Conservation (phyloP, 2,329 filamentous ascomycete species). For the Hawksworthiomyces lignivorus region DNA sequence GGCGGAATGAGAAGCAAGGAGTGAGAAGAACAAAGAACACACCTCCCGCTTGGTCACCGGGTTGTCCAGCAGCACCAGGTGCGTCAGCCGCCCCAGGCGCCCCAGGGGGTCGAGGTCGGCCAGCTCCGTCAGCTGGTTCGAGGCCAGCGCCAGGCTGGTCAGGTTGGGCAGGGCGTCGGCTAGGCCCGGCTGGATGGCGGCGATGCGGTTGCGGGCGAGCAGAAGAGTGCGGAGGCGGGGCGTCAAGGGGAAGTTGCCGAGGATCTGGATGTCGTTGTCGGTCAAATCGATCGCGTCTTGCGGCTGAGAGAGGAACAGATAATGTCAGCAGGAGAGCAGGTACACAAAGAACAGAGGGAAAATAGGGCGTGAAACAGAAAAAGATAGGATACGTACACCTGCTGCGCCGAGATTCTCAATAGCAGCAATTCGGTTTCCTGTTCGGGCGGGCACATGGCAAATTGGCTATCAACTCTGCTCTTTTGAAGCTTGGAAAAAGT, state of each 20-base stretch:
- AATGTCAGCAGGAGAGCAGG: constrained; percentile 6
- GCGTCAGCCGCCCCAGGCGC: constrained; percentile 61
- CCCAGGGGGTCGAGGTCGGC: constrained; percentile 79
- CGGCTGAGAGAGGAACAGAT: constrained; percentile 46
- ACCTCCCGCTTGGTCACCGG: constrained; percentile 85
- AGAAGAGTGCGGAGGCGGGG: constrained; percentile 83
- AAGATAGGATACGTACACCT: constrained; percentile 53
- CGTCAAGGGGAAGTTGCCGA: constrained; percentile 88
- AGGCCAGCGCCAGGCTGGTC: constrained; percentile 70
- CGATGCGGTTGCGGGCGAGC: constrained; percentile 80
- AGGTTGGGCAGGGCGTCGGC: constrained; percentile 73
- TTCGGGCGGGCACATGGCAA: constrained; percentile 33
- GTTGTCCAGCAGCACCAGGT: constrained; percentile 77
- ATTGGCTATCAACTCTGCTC: constrained; percentile 79
- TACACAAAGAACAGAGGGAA: constrained; percentile 5
- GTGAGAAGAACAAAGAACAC: neutral
- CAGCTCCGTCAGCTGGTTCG: constrained; percentile 76
- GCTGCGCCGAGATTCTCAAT: constrained; percentile 98
- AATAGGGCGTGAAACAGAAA: constrained; percentile 5
- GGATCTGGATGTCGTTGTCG: constrained; percentile 88
- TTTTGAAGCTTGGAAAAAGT: constrained; percentile 39
- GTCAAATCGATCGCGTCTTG: constrained; percentile 97
- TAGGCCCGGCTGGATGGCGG: constrained; percentile 69
- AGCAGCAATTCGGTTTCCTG: constrained; percentile 94
- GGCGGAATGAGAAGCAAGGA: neutral